These are phyloP conservation scores for Periconia sp. DNA, from an alignment of 2,329 filamentous ascomycete genomes.

Conservation along the genomic window DNA sequence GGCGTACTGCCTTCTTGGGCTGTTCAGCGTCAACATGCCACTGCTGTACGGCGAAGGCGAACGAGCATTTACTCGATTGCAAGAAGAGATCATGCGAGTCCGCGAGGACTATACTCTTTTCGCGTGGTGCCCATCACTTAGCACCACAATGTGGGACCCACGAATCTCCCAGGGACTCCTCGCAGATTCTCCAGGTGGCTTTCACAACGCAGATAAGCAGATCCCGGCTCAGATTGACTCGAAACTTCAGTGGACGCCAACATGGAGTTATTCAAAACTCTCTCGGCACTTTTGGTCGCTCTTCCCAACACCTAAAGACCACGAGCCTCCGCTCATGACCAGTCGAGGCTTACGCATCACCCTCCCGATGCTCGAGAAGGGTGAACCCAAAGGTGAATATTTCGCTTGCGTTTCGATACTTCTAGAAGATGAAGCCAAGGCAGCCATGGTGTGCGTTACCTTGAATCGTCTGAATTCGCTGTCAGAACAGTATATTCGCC, in stretches of 20 bases:
- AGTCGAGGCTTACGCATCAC: constrained; percentile 7
- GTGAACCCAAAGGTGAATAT: not conserved
- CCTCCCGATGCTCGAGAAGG: not conserved
- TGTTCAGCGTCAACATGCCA: constrained; percentile 20
- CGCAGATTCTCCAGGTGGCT: constrained; percentile 7
- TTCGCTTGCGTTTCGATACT: constrained; percentile 5
- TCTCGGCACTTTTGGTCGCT: not conserved
- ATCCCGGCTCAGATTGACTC: not conserved
- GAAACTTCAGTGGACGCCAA: not conserved
- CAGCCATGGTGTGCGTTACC: constrained; percentile 4
- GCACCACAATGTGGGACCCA: no score
- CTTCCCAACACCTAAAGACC: not conserved
- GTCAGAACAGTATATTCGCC: constrained; percentile 3
- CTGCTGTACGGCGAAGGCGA: constrained; percentile 19
- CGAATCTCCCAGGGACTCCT: constrained; percentile 5
- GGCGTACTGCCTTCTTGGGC: constrained; percentile 22
- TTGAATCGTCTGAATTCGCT: constrained; percentile 1
- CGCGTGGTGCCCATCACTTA: no score
- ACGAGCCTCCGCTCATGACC: constrained; percentile 9
- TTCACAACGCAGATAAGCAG: no score
- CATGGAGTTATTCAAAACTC: constrained; percentile 4
- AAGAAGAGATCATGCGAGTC: constrained; percentile 10
- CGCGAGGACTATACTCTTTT: not conserved
- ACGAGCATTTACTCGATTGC: constrained; percentile 13
- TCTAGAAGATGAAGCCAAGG: not conserved